Conservation (phyloP, 768 basidiomycete species). For the Boletus rex-veris region DNA sequence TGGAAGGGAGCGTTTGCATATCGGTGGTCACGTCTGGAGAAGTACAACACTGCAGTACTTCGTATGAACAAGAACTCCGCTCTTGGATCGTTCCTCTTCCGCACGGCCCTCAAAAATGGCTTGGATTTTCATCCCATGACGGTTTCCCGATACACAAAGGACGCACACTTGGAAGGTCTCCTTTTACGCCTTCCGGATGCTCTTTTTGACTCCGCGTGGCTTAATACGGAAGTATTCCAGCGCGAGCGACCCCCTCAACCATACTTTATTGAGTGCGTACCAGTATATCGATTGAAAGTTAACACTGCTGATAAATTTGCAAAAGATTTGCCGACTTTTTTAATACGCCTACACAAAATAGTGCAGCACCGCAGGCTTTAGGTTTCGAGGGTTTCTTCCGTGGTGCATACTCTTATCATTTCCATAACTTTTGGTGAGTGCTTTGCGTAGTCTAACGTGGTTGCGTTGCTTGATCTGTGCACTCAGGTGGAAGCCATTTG, state of each 20-base stretch:
- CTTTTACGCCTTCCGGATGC: constrained; percentile 91
- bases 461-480: constrained; percentile 1
- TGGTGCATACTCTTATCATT: constrained; percentile 95
- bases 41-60: constrained; percentile 96
- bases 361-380: constrained; percentile 80
- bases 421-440: constrained; percentile 86
- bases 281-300: neutral
- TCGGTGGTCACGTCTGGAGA: constrained; percentile 88
- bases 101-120: constrained; percentile 89
- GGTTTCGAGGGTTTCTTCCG: constrained; percentile 96
- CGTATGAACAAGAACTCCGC: constrained; percentile 92
- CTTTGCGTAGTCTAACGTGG: neutral
- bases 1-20: constrained; percentile 97
- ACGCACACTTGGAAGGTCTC: constrained; percentile 80
- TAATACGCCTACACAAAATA: constrained; percentile 66
- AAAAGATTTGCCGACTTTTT: constrained; percentile 86
- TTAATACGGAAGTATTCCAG: constrained; percentile 91
- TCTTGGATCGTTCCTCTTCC: constrained; percentile 89
- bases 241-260: constrained; percentile 92
- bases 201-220: constrained; percentile 94
- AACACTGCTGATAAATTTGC: neutral
- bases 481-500: constrained; percentile 92
- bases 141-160: constrained; percentile 84
- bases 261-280: constrained; percentile 76
- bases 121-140: constrained; percentile 98